A percentile compares a stretch with the other conserved stretches of the same genome.
Evolutionary conservation across 352 stramenopile genomes (phyloP).

Genomic region (Pythium brassicae): DNA sequence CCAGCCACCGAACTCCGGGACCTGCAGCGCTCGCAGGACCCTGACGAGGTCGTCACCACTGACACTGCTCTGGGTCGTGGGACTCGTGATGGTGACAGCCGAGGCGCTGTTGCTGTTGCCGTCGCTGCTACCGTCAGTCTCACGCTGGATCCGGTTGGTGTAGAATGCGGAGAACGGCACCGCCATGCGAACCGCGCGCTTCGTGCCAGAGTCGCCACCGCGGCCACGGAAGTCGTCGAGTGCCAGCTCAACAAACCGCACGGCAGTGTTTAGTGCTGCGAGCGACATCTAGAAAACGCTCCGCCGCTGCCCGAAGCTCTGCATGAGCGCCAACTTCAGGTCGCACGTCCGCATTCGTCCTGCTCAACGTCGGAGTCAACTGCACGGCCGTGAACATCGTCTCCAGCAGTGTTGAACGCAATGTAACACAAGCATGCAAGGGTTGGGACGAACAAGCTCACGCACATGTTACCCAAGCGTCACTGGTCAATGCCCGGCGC

Average conservation of each 20-base stretch:
- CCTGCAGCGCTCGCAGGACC: conserved; percentile 16
- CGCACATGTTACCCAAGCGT: too few species aligned
- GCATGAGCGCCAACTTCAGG: conserved; percentile 36
- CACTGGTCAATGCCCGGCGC: too few species aligned
- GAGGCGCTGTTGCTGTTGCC: neutral
- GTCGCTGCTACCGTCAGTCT: neutral
- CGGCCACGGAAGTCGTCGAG: neutral
- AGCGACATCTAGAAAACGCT: conserved; percentile 17
- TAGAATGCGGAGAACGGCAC: conserved; percentile 32
- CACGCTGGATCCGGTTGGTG: conserved; percentile 27
- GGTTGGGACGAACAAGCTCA: too few species aligned
- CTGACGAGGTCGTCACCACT: conserved; percentile 12
- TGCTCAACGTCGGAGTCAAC: too few species aligned
- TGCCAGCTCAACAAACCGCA: conserved; percentile 9
- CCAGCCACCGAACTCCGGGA: conserved; percentile 23
- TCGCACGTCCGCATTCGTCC: conserved; percentile 35
- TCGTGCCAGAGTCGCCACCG: neutral
- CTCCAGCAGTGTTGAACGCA: too few species aligned
- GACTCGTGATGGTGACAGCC: neutral
- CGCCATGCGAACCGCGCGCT: conserved; percentile 3
- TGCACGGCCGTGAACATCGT: too few species aligned
- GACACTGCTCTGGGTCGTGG: neutral
- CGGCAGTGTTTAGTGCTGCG: conserved; percentile 13
- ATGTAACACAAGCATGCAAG: too few species aligned
- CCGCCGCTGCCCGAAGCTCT: conserved; percentile 36